Base-by-base conservation (phyloP, 2,329 filamentous ascomycete species). In the Alternaria conjuncta region DNA sequence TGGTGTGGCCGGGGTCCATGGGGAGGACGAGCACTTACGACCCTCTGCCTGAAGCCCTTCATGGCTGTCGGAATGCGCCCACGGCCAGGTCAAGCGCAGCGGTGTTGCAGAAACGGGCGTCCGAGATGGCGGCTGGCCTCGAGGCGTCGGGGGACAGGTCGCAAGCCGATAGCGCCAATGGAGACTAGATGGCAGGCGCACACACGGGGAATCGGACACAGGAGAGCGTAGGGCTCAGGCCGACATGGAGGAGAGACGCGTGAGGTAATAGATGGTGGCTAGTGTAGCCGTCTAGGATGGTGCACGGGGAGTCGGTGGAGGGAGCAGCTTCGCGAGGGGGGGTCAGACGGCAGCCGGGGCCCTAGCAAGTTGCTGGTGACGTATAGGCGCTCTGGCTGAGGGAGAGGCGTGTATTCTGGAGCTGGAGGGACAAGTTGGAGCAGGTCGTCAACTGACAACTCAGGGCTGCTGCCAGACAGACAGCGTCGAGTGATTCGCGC, bases 21-120 rank as follows among this genome's bases (percentile, higher is more conserved):
- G 65, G 70, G 68, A 71, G 61, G 61, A 65, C 65, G 72, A 68
- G 72, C 70, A 89, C 92, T 87, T 89, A 97, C 94, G 87, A 97
- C 94, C 91, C 92, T 93, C 87, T 97, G 93, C 84, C 94, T 92
- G 84, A 98, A 97, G 82, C 93, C 92, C 86, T 97, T 97, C 95
- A 98, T 97, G 83, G 87, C 67, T 92, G 83, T 82, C 82, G 70
- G 71, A 70, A 67, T 65, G 76, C 75, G 75, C 77, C 74, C 72
- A 66, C 66, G 65, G 64, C 70, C 71, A 73, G 68, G 67, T 71
- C 67, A 71, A 69, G 73, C 65, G 70, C 70, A 70, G 75, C 71
- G 72, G 72, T 61, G 36, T 59, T 70, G 68, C 67, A 68, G 71
- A 68, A 71, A 72, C 68, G 65, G 67, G 66, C 69, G 73, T 66